Evolutionary conservation across 2,329 filamentous ascomycete genomes (phyloP), one percentile per base, ranked within the genome.

Genomic region (Penicillium sp.): DNA sequence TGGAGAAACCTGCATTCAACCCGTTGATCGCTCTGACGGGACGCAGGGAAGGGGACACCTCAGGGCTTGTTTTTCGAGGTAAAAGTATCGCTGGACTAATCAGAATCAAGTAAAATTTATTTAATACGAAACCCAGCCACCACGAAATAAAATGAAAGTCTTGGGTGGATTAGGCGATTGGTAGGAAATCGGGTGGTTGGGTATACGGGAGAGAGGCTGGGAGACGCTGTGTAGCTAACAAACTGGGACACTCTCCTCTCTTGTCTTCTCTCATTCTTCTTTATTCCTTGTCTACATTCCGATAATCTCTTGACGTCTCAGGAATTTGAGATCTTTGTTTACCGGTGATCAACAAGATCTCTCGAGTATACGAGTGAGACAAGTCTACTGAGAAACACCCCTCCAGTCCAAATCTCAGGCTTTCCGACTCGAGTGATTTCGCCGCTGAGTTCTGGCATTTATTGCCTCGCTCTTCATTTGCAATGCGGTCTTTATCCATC

Each of bases 141-240:
- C 54, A 39, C 14, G 13, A 32, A 48, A 50, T 24, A 45, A 35
- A 48, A 47, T 20, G 14, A 57, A 44, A 18, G 20, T 38, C 10
- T 32, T 34, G 11, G 45, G 34, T 44, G 22, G 20, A 22, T 46
- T 43, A 47, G 48, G 49, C 49, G 57, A 57, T 56, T 65, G 59
- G 57, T 60, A 66, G 56, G 53, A 72, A 73, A 68, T 70, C 51
- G 62, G 70, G 70, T 71, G 69, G 70, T 70, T 72, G 69, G 70
- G 69, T 68, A 62, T 64, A 61, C 49, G 44, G 52, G 55, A 16
- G 55, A 66, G 69, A 67, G 70, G 70, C 69, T 72, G 70, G 69
- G 70, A 66, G 50, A 47, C 37, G 32, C 26, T 45, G 47, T 43
- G 47, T 39, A 47, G 57, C 54, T 49, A 50, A 50, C 48, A 44